Conservation (phyloP, 2,329 filamentous ascomycete genomes). For the Calonectria multiphialidica region DNA sequence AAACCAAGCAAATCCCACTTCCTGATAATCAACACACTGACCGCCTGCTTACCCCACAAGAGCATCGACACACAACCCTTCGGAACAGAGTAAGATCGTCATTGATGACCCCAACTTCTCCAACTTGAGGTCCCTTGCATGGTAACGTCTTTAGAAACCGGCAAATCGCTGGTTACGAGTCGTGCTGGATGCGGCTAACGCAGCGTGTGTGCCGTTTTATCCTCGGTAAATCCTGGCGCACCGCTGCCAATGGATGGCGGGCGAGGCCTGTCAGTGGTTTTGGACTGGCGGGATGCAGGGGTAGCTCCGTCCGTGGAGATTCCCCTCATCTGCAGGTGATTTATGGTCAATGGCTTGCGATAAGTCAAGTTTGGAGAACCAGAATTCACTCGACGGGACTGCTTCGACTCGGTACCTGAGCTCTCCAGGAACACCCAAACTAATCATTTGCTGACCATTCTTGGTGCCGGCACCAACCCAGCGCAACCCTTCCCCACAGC, state of each 20-base stretch:
- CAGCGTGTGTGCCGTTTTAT: background rate
- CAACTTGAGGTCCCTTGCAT: background rate
- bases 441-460: background rate
- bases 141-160: background rate
- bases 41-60: background rate
- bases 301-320: background rate
- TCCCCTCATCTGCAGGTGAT: background rate
- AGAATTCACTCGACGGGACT: background rate
- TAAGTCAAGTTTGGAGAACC: background rate
- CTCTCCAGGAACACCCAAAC: background rate
- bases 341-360: background rate
- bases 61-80: background rate
- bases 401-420: background rate
- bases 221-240: background rate
- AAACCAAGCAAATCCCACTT: background rate
- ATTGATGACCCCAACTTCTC: background rate
- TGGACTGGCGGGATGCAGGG: background rate
- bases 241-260: background rate
- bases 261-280: background rate
- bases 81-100: background rate
- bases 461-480: background rate
- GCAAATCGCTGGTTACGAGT: background rate
- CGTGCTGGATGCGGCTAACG: background rate
- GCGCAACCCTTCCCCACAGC: constrained; percentile 26
- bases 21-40: background rate